These are phyloP conservation scores for Prinsepia uniflora DNA, from an alignment of 306 rosid species.

Conservation along the genomic window DNA sequence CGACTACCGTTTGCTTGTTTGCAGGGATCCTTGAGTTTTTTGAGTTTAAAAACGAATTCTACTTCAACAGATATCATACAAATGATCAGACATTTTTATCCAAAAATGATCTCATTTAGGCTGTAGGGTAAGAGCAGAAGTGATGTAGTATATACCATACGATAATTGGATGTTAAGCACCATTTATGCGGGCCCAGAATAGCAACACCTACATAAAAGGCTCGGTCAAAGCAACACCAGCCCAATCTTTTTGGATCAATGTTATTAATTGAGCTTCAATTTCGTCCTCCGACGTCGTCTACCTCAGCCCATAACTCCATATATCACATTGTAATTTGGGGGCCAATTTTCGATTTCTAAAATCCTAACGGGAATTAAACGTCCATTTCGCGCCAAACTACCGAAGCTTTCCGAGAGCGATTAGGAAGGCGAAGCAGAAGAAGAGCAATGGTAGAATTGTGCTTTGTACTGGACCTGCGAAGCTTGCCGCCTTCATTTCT, in stretches of 20 bases:
- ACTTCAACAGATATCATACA: too few species aligned
- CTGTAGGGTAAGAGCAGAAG: too few species aligned
- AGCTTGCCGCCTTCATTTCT: slow-evolving; percentile 62
- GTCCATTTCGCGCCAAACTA: slow-evolving; percentile 16
- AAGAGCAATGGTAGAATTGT: slow-evolving; percentile 56
- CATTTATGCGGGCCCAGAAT: background rate
- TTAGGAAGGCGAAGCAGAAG: background rate
- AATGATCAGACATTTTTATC: too few species aligned
- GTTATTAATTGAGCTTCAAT: too few species aligned
- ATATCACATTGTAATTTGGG: background rate
- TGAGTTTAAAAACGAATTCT: too few species aligned
- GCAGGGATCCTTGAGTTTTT: too few species aligned
- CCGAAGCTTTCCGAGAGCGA: background rate
- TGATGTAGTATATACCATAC: too few species aligned
- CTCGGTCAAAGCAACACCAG: background rate
- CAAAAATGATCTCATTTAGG: too few species aligned
- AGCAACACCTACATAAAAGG: background rate
- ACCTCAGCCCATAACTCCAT: too few species aligned
- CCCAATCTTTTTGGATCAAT: background rate
- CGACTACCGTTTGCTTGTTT: too few species aligned
- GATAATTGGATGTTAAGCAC: too few species aligned
- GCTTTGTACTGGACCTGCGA: slow-evolving; percentile 65
- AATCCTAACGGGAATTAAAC: background rate
- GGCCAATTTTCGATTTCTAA: background rate
- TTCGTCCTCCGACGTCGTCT: too few species aligned